phyloP scores from a whole-genome alignment of 768 basidiomycete genomes.

The Tricholoma furcatifolium region DNA sequence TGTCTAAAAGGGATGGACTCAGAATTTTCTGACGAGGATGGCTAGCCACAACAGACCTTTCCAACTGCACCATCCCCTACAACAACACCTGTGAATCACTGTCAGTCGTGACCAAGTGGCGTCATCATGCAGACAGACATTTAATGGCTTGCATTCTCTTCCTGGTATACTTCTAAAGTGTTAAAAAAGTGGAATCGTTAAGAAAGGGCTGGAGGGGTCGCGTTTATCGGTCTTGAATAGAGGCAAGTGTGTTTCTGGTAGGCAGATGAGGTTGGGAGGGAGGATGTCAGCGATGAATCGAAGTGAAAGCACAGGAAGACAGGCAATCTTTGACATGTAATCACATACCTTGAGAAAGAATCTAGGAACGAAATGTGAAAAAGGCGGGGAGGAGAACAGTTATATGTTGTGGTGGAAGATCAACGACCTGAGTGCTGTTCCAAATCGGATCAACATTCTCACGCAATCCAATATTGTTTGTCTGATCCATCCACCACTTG shows the following conservation, averaged over 20 bases:
- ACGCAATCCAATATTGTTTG: conserved; percentile 20
- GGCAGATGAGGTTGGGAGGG: conserved; percentile 10
- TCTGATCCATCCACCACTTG: conserved; percentile 11
- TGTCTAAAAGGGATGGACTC: conserved; percentile 56
- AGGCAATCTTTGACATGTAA: conserved; percentile 4
- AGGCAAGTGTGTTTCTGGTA: conserved; percentile 13
- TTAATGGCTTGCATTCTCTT: conserved; percentile 86
- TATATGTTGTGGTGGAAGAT: conserved; percentile 23
- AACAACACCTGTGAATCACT: conserved; percentile 75
- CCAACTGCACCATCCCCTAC: conserved; percentile 99
- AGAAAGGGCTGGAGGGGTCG: conserved; percentile 19
- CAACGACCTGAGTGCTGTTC: conserved; percentile 18
- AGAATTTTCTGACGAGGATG: conserved; percentile 12
- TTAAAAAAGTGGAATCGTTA: conserved; percentile 14
- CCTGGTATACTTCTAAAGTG: conserved; percentile 21
- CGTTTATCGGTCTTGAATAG: conserved; percentile 20
- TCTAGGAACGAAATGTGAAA: conserved; percentile 15
- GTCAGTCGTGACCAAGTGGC: conserved; percentile 28
- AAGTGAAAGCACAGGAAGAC: conserved; percentile 2
- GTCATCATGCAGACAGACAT: conserved; percentile 47
- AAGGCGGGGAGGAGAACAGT: conserved; percentile 15
- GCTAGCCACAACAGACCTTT: conserved; percentile 59
- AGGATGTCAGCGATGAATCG: conserved; percentile 2
- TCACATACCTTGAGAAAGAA: conserved; percentile 15
- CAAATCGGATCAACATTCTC: conserved; percentile 24